phyloP scores from a whole-genome alignment of 2,329 filamentous ascomycete genomes.

The Bisporella sp. region DNA sequence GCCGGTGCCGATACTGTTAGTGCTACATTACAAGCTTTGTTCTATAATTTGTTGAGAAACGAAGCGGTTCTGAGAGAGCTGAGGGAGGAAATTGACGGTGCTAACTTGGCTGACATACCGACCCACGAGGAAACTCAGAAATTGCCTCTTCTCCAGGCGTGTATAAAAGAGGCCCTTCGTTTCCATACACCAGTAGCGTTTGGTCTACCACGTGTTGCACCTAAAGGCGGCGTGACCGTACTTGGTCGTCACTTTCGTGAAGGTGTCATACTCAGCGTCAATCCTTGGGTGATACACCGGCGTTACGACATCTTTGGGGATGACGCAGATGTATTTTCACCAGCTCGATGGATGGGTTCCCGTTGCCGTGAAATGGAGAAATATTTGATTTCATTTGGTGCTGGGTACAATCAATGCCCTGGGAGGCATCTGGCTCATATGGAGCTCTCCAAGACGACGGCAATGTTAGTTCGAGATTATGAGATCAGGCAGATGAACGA shows the following conservation, averaged over 20 bases:
- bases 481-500: constrained; percentile 25
- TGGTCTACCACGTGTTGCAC: constrained; percentile 16
- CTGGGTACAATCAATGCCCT: constrained; percentile 30
- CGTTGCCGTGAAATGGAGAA: constrained; percentile 19
- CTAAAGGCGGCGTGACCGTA: constrained; percentile 25
- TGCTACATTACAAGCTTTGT: constrained; percentile 28
- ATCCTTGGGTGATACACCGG: constrained; percentile 30
- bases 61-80: constrained; percentile 19
- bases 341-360: constrained; percentile 27
- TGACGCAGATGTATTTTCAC: constrained; percentile 27
- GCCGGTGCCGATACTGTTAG: constrained; percentile 33
- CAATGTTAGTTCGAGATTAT: constrained; percentile 28
- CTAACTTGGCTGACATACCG: constrained; percentile 9
- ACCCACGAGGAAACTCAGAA: constrained; percentile 25
- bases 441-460: constrained; percentile 29
- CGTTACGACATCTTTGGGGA: constrained; percentile 25
- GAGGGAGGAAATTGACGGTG: constrained; percentile 18
- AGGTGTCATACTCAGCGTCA: constrained; percentile 28
- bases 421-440: constrained; percentile 30
- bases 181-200: constrained; percentile 27
- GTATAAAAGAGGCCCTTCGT: constrained; percentile 31
- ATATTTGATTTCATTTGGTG: constrained; percentile 27
- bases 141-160: constrained; percentile 30
- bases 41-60: constrained; percentile 30
- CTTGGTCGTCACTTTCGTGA: constrained; percentile 22